Evolutionary conservation across 768 basidiomycete genomes (phyloP).

Genomic region (Boletus patriciae): DNA sequence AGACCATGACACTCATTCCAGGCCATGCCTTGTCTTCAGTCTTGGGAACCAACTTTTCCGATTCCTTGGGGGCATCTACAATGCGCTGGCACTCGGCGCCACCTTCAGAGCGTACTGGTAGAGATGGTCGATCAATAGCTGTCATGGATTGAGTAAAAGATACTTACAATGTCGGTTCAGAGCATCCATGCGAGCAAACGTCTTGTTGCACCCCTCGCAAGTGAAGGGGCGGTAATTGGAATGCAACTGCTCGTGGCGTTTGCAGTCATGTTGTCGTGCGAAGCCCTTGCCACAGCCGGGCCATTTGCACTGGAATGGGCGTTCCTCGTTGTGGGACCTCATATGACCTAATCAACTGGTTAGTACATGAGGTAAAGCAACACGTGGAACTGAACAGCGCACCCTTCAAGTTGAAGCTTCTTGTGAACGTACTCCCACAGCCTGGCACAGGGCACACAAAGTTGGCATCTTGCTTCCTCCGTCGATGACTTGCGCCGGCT

Average conservation of each 20-base stretch:
- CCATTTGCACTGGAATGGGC: slow-evolving; percentile 94
- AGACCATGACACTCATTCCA: slow-evolving; percentile 35
- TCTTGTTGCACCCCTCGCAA: slow-evolving; percentile 91
- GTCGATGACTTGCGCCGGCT: slow-evolving; percentile 78
- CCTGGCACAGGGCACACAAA: slow-evolving; percentile 82
- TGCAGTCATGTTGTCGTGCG: slow-evolving; percentile 94
- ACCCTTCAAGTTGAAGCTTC: slow-evolving; percentile 94
- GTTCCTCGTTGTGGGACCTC: slow-evolving; percentile 92
- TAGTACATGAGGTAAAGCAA: slow-evolving; percentile 10
- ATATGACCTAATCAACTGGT: slow-evolving; percentile 65
- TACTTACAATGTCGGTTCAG: slow-evolving; percentile 87
- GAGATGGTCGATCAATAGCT: neutral
- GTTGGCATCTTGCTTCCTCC: slow-evolving; percentile 86
- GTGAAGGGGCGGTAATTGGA: slow-evolving; percentile 89
- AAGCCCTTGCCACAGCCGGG: slow-evolving; percentile 94
- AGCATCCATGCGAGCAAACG: slow-evolving; percentile 94
- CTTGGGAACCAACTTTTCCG: slow-evolving; percentile 28
- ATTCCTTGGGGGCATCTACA: slow-evolving; percentile 36
- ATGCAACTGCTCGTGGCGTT: slow-evolving; percentile 93
- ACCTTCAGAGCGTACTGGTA: slow-evolving; percentile 73
- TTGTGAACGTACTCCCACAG: slow-evolving; percentile 85
- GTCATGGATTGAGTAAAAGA: neutral
- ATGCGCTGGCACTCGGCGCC: slow-evolving; percentile 68
- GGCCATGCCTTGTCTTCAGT: slow-evolving; percentile 35
- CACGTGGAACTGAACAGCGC: slow-evolving; percentile 21